phyloP scores from a whole-genome alignment of 139 green algal genomes.

The Monoraphidium neglectum region DNA sequence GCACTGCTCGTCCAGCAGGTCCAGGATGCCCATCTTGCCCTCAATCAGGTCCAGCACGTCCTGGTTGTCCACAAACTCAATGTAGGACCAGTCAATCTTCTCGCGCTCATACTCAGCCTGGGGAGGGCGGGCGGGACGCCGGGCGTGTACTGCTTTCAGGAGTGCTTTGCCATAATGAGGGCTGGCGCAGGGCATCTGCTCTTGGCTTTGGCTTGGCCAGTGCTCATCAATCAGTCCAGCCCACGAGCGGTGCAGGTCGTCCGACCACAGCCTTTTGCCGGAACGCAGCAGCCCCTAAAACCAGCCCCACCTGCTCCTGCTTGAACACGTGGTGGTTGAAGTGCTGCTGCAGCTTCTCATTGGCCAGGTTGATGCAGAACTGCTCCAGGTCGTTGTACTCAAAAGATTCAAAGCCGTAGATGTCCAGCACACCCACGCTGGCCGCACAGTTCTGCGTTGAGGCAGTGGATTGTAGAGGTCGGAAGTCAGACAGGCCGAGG shows the following conservation, averaged over 20 bases:
- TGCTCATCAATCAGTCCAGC: no score
- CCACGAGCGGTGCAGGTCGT: no score
- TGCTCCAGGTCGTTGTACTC: slow-evolving; percentile 93
- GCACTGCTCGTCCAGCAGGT: slow-evolving; percentile 95
- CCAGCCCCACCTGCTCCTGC: slow-evolving; percentile 90
- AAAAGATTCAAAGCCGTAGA: slow-evolving; percentile 97
- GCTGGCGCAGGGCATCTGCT: no score
- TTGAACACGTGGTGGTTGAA: slow-evolving; percentile 99
- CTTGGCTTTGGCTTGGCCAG: no score
- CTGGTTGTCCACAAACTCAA: slow-evolving; percentile 98
- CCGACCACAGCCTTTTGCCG: no score
- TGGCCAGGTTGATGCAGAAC: slow-evolving; percentile 99
- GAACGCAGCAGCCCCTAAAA: no score
- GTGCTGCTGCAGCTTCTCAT: slow-evolving; percentile 99
- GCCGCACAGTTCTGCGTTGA: not conserved
- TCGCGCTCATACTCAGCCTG: slow-evolving; percentile 91
- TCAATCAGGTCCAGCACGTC: slow-evolving; percentile 98
- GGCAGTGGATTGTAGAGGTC: no score
- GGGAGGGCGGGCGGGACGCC: not conserved
- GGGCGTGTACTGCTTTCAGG: not conserved
- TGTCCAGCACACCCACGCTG: slow-evolving; percentile 93
- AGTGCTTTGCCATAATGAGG: no score
- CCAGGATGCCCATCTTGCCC: slow-evolving; percentile 86
- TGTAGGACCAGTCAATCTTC: slow-evolving; percentile 98
- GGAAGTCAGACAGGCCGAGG: no score